phyloP scores from a whole-genome alignment of 441 rosid genomes.

The Iberis amara region DNA sequence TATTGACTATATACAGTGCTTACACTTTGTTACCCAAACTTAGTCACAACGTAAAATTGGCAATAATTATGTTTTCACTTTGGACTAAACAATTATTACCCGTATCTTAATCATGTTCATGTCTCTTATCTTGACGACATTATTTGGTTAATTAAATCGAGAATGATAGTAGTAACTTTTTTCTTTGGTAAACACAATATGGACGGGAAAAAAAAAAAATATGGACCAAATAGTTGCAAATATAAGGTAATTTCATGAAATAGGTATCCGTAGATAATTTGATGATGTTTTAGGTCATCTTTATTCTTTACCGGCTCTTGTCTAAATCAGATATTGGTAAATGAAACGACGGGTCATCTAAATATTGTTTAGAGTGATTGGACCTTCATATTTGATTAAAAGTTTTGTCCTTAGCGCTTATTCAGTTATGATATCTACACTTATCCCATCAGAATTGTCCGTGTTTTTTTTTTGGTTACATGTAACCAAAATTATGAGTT shows the following conservation, averaged over 20 bases:
- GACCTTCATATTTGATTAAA: constrained; percentile 18
- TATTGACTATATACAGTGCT: no score
- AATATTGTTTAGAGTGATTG: constrained; percentile 14
- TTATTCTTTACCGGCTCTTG: constrained; percentile 14
- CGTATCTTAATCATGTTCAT: constrained; percentile 21
- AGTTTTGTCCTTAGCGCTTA: background rate
- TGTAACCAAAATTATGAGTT: no score
- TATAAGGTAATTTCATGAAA: constrained; percentile 5
- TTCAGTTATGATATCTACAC: no score
- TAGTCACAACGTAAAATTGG: constrained; percentile 5
- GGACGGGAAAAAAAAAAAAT: no score
- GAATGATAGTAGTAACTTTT: background rate
- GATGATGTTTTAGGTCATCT: constrained; percentile 1
- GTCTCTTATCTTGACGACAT: constrained; percentile 14
- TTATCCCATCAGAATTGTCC: no score
- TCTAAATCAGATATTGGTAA: constrained; percentile 29
- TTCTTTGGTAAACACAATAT: no score
- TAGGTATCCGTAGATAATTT: constrained; percentile 10
- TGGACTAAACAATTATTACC: constrained; percentile 10
- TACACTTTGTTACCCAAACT: background rate
- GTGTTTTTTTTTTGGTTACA: background rate
- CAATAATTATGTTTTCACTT: constrained; percentile 21
- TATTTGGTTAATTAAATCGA: background rate
- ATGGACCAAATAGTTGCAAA: background rate
- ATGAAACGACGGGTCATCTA: constrained; percentile 26